These are phyloP conservation scores for Inonotus hispidus DNA, from an alignment of 1,284 basidiomycete genomes.

Conservation along the genomic window DNA sequence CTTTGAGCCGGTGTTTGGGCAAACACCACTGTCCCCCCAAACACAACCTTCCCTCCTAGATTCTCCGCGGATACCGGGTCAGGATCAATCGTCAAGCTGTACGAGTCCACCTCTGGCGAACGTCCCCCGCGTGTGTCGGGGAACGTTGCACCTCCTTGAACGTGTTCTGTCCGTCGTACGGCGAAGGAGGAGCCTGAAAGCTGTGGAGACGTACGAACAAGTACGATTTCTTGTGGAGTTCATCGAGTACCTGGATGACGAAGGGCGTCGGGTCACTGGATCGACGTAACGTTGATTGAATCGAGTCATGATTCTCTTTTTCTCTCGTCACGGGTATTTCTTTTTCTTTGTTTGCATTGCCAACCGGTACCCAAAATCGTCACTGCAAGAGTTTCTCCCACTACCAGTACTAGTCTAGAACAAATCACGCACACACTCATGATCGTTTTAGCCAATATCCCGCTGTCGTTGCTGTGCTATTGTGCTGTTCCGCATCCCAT, in stretches of 20 bases:
- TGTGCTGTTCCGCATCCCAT: not conserved
- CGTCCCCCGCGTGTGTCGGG: slow-evolving; percentile 20
- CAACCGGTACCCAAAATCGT: not conserved
- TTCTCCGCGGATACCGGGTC: not conserved
- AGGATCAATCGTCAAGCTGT: not conserved
- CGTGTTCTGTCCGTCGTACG: slow-evolving; percentile 71
- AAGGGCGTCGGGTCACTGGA: not conserved
- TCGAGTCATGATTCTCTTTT: not conserved
- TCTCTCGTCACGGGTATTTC: not conserved
- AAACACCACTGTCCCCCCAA: not conserved
- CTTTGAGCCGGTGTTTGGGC: not conserved
- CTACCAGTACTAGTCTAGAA: not conserved
- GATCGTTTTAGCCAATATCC: not conserved
- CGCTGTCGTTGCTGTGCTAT: not conserved
- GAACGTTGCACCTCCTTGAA: slow-evolving; percentile 63
- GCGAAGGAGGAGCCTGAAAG: slow-evolving; percentile 73
- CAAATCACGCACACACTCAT: not conserved
- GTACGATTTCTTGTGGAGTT: slow-evolving; percentile 82
- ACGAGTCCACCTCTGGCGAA: not conserved
- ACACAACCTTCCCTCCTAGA: not conserved
- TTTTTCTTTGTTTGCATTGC: not conserved
- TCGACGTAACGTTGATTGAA: not conserved
- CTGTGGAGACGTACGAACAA: slow-evolving; percentile 89
- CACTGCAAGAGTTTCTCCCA: not conserved
- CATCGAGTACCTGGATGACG: slow-evolving; percentile 55